Evolutionary conservation across 495 filamentous ascomycete species (phyloP), one percentile per base, ranked within the genome.

Genomic region (Aspergillus mulundensis): DNA sequence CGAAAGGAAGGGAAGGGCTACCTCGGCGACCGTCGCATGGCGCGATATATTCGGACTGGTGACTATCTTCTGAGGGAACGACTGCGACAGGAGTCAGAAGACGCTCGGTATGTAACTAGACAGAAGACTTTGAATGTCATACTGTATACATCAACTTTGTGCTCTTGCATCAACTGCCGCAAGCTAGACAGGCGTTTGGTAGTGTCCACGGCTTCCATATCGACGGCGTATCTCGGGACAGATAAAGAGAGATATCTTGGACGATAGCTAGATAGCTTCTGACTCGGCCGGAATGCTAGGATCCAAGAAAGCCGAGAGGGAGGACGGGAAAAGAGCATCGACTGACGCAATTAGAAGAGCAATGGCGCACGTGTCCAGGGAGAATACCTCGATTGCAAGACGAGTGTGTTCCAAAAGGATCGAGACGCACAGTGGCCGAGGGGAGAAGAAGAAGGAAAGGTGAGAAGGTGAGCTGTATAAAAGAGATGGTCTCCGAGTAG

Each of bases 21-120:
- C 85, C 88, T 82, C 95, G 84, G 53, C 95, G 87, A 58, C 81
- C 92, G 77, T 99, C 95, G 69, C 89, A 94, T 1, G 85, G 85
- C 44, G 94, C 95, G 69, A 96, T 96, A 71, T 97, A 99, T 76
- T 99, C 95, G 61, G 92, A 97, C 63, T 92, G 87, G 68, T 99
- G 95, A 70, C 88, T 91, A 73, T 99, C 95, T 82, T 97, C 94
- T 38, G 93, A 96, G 10, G 95, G 95, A 18, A 97, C 83, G 67
- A 99, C 94, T 99, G 59, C 54, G 42, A n/a, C 14, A 49, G 32
- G 16, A 21, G 53, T 58, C 25, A 70, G 58, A 66, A 58, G 38
- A 23, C 43, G 36, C 7, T 44, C 36, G 34, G 46, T 19, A 49
- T 36, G 10, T 8, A 30, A 56, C 8, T 23, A 14, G n/a, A n/a